Percentiles rank a stretch among this genome's conserved stretches.
Conservation (phyloP, 2,329 filamentous ascomycete genomes). For the Curvularia eragrostidis region DNA sequence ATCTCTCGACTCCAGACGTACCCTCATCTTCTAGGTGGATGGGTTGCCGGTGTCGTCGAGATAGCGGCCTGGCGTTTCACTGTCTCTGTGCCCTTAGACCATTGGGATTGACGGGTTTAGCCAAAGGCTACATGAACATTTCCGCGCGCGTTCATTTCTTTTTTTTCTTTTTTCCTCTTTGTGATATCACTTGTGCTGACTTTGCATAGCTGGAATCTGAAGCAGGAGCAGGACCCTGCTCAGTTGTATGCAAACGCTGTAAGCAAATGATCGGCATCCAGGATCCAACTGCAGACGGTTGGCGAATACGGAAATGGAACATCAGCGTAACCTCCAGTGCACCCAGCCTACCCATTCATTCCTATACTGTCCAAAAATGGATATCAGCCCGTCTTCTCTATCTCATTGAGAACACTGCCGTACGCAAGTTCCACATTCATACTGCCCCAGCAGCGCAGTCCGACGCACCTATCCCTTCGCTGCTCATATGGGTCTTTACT, state of each 20-base stretch:
- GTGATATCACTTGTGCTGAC: constrained; percentile 17
- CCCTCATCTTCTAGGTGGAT: constrained; percentile 42
- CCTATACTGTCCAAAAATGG: constrained; percentile 48
- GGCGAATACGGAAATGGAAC: constrained; percentile 59
- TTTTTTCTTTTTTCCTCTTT: neutral
- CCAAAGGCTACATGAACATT: constrained; percentile 40
- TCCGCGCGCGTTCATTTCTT: neutral
- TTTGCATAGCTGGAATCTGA: constrained; percentile 14
- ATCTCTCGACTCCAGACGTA: constrained; percentile 30
- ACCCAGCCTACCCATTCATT: constrained; percentile 6
- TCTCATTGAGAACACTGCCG: constrained; percentile 62
- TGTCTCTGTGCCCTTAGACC: constrained; percentile 38
- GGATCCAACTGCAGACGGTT: constrained; percentile 55
- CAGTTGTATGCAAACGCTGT: constrained; percentile 51
- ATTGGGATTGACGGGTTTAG: constrained; percentile 46
- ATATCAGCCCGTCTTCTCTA: constrained; percentile 64
- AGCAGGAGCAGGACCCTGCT: constrained; percentile 6
- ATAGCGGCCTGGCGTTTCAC: constrained; percentile 44
- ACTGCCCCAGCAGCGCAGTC: constrained; percentile 5
- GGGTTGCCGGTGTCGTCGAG: constrained; percentile 35
- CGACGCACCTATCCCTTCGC: constrained; percentile 22
- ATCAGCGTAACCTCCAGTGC: constrained; percentile 40
- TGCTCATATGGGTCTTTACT: constrained; percentile 66
- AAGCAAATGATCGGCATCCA: constrained; percentile 47
- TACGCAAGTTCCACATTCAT: constrained; percentile 64